phyloP scores from a whole-genome alignment of 1,139 yeast species.

The Sugiyamaella novakii region DNA sequence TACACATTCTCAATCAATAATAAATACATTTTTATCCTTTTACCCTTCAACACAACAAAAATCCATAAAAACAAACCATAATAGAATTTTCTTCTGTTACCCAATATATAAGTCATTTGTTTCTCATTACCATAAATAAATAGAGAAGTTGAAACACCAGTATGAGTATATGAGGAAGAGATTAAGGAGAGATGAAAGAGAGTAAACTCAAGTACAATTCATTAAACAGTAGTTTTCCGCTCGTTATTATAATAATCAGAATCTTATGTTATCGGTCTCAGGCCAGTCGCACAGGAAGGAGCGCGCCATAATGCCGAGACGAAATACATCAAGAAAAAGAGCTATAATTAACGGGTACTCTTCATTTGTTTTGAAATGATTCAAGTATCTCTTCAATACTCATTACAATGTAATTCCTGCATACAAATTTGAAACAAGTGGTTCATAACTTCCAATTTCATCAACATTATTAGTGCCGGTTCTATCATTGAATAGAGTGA shows the following conservation, averaged over 20 bases:
- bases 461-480: conserved; percentile 20
- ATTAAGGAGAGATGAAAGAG: conserved; percentile 1
- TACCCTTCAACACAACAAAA: not conserved
- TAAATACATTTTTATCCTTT: no score
- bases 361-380: not conserved
- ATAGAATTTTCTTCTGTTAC: no score
- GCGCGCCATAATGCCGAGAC: conserved; percentile 34
- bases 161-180: no score
- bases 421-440: conserved; percentile 31
- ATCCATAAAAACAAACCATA: no score
- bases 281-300: conserved; percentile 34
- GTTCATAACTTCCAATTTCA: conserved; percentile 24
- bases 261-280: conserved; percentile 5
- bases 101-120: no score
- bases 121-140: no score
- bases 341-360: conserved; percentile 8
- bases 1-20: no score
- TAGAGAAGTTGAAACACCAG: not conserved
- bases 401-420: conserved; percentile 30
- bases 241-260: not conserved
- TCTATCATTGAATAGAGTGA: conserved; percentile 23
- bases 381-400: conserved; percentile 4
- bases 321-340: no score
- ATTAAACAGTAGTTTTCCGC: not conserved
- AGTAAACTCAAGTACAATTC: not conserved